Percentiles rank a stretch among this genome's conserved stretches.
Evolutionary conservation across 257 asterid genomes (phyloP).

Genomic region (Fraxinus americana): DNA sequence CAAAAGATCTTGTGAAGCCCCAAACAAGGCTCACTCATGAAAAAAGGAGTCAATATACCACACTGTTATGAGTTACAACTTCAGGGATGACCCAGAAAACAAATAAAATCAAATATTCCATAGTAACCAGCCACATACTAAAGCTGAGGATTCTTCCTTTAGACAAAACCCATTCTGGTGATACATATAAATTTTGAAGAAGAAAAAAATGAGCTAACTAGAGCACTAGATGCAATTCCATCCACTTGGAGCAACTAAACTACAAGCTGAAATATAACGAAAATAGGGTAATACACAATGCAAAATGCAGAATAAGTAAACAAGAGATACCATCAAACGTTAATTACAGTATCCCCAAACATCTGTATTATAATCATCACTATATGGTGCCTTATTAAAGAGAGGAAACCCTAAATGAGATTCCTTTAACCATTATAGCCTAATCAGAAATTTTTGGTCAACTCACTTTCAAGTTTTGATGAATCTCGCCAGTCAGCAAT

Average conservation of each 20-base stretch:
- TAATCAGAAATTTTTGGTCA: conserved; percentile 5
- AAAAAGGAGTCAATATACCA: not conserved
- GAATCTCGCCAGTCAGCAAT: not conserved
- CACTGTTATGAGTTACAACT: not conserved
- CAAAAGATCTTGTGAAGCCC: conserved; percentile 21
- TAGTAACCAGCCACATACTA: not conserved
- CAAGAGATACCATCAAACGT: not conserved
- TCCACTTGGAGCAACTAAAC: not conserved
- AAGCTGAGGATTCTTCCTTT: not conserved
- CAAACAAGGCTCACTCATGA: not conserved
- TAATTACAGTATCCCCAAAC: not conserved
- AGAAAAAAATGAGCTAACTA: not conserved
- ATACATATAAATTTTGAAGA: not conserved
- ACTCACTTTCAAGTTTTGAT: not conserved
- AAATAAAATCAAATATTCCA: conserved; percentile 5
- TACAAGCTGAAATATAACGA: not conserved
- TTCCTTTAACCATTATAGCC: not conserved
- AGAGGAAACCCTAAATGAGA: conserved; percentile 3
- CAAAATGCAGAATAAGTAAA: not conserved
- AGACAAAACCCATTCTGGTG: not conserved
- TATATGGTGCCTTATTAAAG: not conserved
- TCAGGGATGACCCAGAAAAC: conserved; percentile 19
- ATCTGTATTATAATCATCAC: not conserved
- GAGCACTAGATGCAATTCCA: not conserved
- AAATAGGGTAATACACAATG: not conserved